Conservation (phyloP, 176 grass and related monocot species). For the Musa schizocarpa region DNA sequence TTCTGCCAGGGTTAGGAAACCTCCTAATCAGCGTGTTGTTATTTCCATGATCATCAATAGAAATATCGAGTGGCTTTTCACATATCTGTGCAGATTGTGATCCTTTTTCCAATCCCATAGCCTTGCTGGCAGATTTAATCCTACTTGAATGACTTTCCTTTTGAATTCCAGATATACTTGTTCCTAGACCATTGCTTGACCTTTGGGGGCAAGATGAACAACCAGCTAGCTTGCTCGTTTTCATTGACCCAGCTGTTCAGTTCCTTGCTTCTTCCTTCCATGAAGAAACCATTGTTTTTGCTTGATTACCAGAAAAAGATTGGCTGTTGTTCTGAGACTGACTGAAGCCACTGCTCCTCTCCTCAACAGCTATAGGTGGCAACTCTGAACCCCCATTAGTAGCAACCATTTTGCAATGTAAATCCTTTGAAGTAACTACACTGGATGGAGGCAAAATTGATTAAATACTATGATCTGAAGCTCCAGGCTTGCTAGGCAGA, state of each 20-base stretch:
- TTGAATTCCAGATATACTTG: conserved; percentile 26
- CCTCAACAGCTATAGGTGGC: conserved; percentile 31
- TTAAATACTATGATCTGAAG: conserved; percentile 24
- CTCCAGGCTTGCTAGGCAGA: conserved; percentile 21
- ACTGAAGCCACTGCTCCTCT: conserved; percentile 73
- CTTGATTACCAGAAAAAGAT: conserved; percentile 71
- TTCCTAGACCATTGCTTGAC: conserved; percentile 33
- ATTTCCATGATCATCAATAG: conserved; percentile 34
- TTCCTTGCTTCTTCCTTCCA: conserved; percentile 66
- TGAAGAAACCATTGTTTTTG: conserved; percentile 43
- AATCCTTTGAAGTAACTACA: conserved; percentile 26
- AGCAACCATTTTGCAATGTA: conserved; percentile 26
- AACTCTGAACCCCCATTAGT: conserved; percentile 24
- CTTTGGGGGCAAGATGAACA: conserved; percentile 42
- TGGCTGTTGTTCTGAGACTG: conserved; percentile 82
- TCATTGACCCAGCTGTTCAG: conserved; percentile 54
- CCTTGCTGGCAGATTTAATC: conserved; percentile 33
- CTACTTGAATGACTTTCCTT: conserved; percentile 43
- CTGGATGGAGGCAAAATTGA: conserved; percentile 6
- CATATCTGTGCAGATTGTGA: conserved; percentile 43
- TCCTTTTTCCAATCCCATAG: conserved; percentile 35
- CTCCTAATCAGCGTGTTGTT: conserved; percentile 55
- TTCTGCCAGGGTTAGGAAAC: conserved; percentile 57
- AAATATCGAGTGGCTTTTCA: conserved; percentile 49
- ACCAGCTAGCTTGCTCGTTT: conserved; percentile 46